phyloP scores from a whole-genome alignment of 768 basidiomycete species.

The Pleurotus tuber-regium region DNA sequence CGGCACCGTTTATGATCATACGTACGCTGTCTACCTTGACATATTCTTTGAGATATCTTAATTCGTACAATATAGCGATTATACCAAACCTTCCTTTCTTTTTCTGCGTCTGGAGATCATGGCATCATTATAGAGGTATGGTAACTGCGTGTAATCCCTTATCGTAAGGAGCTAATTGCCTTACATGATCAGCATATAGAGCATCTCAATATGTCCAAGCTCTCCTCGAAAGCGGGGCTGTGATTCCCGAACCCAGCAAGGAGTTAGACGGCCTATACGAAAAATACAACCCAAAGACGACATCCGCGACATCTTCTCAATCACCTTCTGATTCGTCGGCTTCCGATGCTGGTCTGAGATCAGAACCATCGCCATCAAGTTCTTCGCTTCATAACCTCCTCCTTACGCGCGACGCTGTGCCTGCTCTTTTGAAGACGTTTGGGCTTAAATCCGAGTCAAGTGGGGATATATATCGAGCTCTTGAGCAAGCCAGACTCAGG shows the following conservation, averaged over 20 bases:
- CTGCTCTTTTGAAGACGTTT: conserved; percentile 45
- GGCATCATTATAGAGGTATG: conserved; percentile 79
- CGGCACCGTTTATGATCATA: conserved; percentile 72
- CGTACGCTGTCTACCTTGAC: conserved; percentile 37
- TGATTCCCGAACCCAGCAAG: conserved; percentile 53
- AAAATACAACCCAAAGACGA: conserved; percentile 14
- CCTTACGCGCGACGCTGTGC: conserved; percentile 53
- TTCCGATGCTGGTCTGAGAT: conserved; percentile 7
- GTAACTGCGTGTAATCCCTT: no score
- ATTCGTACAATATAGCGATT: conserved; percentile 45
- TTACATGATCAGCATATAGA: conserved; percentile 52
- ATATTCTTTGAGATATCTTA: background rate
- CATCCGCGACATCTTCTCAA: no score
- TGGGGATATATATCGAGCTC: conserved; percentile 58
- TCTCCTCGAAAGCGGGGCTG: conserved; percentile 52
- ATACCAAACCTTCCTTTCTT: conserved; percentile 86
- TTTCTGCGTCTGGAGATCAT: conserved; percentile 82
- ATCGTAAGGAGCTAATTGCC: no score
- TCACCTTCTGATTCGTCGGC: no score
- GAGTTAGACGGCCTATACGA: conserved; percentile 59
- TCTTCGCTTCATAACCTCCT: conserved; percentile 33
- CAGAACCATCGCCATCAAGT: conserved; percentile 12
- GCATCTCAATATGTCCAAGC: conserved; percentile 65
- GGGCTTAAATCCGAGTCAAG: conserved; percentile 41
- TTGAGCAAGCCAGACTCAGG: conserved; percentile 53